These are phyloP conservation scores for Starmerella vaccinii DNA, from an alignment of 805 yeast genomes.

Conservation along the genomic window DNA sequence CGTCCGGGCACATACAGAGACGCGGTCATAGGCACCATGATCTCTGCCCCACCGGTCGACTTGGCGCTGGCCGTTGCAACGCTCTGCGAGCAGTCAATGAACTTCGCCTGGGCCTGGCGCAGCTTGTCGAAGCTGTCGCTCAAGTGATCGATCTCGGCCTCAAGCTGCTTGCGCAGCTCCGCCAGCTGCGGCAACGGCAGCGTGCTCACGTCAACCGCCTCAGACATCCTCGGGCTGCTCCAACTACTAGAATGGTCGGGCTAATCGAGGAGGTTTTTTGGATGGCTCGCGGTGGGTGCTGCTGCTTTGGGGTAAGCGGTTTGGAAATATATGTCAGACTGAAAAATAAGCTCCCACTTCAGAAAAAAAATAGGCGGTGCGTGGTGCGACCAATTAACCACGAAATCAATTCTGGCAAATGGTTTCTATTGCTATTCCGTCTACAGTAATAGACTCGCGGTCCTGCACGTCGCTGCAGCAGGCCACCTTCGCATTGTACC, in stretches of 20 bases:
- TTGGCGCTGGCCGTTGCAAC: constrained; percentile 44
- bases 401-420: constrained; percentile 8
- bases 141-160: constrained; percentile 77
- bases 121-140: constrained; percentile 75
- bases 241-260: too few species aligned
- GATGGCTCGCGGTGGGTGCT: neutral
- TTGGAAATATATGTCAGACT: neutral
- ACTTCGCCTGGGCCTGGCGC: constrained; percentile 68
- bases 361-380: neutral
- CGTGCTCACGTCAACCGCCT: constrained; percentile 16
- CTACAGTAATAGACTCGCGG: constrained; percentile 44
- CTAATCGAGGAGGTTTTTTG: neutral
- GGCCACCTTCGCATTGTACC: constrained; percentile 62
- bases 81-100: constrained; percentile 67
- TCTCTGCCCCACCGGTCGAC: constrained; percentile 39
- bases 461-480: constrained; percentile 62
- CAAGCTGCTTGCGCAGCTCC: constrained; percentile 72
- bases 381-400: neutral
- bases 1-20: constrained; percentile 85
- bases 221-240: too few species aligned
- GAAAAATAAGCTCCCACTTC: neutral
- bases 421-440: constrained; percentile 54
- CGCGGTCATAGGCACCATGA: constrained; percentile 79
- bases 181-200: constrained; percentile 75
- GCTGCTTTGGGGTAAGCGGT: neutral